These are phyloP conservation scores for Lathyrus oleraceus DNA, from an alignment of 306 rosid genomes.

Conservation along the genomic window DNA sequence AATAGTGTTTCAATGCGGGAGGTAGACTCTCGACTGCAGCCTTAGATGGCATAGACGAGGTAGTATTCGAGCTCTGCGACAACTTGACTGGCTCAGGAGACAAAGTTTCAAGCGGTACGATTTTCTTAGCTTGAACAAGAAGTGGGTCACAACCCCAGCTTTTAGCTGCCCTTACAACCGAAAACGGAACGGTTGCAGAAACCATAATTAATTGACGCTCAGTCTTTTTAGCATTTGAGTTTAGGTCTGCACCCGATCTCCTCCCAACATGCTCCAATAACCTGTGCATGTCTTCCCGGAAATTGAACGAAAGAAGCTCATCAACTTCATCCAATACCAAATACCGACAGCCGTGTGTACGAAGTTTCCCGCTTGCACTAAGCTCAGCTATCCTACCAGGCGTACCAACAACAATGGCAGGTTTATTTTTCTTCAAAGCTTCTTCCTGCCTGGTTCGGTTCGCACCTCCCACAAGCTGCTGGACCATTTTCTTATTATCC, in stretches of 20 bases:
- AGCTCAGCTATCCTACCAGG: conserved; percentile 95
- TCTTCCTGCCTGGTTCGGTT: conserved; percentile 91
- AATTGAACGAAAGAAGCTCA: conserved; percentile 82
- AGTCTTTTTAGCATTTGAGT: conserved; percentile 44
- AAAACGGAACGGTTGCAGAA: conserved; percentile 89
- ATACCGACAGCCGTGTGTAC: conserved; percentile 76
- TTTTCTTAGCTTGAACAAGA: conserved; percentile 83
- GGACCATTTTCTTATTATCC: conserved; percentile 65
- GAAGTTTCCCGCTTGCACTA: conserved; percentile 90
- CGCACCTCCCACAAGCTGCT: conserved; percentile 98
- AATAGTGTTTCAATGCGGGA: conserved; percentile 76
- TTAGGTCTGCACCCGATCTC: conserved; percentile 60
- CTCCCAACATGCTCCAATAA: conserved; percentile 89
- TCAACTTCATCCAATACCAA: conserved; percentile 94
- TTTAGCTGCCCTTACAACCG: conserved; percentile 87
- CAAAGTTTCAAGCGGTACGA: conserved; percentile 58
- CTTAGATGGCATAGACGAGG: conserved; percentile 45
- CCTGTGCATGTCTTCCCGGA: conserved; percentile 92
- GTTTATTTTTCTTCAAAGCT: conserved; percentile 86
- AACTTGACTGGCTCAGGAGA: conserved; percentile 52
- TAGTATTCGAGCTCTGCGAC: conserved; percentile 36
- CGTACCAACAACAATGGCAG: conserved; percentile 88
- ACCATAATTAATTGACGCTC: conserved; percentile 81
- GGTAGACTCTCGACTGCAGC: conserved; percentile 73
- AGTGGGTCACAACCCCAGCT: conserved; percentile 83